Evolutionary conservation across 169 alveolate genomes (phyloP).

Genomic region (Plasmodium ovale): DNA sequence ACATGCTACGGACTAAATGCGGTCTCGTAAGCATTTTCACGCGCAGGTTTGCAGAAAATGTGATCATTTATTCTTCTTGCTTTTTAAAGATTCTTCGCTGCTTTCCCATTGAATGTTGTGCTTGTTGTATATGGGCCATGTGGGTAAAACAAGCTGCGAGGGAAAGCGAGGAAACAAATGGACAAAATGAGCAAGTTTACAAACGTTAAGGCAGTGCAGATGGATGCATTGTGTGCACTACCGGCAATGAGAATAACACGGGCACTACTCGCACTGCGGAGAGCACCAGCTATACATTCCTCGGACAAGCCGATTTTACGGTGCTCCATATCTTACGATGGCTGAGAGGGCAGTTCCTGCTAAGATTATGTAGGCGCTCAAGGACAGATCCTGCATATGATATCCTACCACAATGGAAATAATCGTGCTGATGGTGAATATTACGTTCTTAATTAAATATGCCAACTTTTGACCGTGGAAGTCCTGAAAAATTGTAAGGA

Average conservation of each 20-base stretch:
- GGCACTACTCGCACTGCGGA: not conserved
- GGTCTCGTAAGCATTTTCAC: not conserved
- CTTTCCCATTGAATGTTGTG: constrained; percentile 44
- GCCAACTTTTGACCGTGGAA: constrained; percentile 69
- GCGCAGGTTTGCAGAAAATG: not conserved
- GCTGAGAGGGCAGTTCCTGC: constrained; percentile 41
- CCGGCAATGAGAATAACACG: not conserved
- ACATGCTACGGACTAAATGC: not conserved
- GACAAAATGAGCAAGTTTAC: too few species aligned
- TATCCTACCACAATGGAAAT: constrained; percentile 41
- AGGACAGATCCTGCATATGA: constrained; percentile 34
- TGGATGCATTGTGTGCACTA: too few species aligned
- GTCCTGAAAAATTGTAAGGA: constrained; percentile 13
- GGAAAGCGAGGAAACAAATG: not conserved
- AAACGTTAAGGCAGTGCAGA: too few species aligned
- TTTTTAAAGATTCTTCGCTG: not conserved
- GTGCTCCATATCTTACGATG: not conserved
- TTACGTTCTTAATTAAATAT: constrained; percentile 35
- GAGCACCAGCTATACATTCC: too few species aligned
- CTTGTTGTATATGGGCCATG: constrained; percentile 72
- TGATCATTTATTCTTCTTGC: constrained; percentile 36
- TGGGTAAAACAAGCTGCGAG: constrained; percentile 43
- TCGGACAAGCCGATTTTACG: not conserved
- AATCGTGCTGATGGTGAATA: constrained; percentile 43
- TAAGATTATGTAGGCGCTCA: constrained; percentile 55